Base-by-base conservation (phyloP, 2,329 filamentous ascomycete genomes). In the Fusarium hainanense region DNA sequence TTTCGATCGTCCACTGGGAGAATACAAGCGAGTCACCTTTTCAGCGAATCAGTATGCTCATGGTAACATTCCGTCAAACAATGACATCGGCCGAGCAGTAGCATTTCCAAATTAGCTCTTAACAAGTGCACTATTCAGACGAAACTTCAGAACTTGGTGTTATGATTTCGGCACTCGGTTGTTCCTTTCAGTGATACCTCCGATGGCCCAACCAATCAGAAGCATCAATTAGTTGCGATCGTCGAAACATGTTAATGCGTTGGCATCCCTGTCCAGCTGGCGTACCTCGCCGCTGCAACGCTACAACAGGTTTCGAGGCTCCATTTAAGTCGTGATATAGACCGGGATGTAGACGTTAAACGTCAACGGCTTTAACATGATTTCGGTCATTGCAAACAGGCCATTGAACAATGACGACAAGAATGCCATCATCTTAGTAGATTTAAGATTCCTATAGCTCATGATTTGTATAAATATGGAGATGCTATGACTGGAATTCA, bases 221-320 rank as follows among this genome's bases (percentile, higher is more conserved):
- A 23, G 4, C 0, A 4, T 14, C 58, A 62, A 47, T 51, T 50
- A 11, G 23, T 18, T 43, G 42, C 25, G 63, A 70, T 70, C 51
- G 41, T 41, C 61, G 13, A 21, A 41, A 52, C 55, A 23, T 28
- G 20, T 65, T 56, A 67, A 70, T 68, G 68, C 67, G 28, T 34
- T 43, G 49, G 25, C 44, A 70, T 49, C 63, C 67, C 58, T 70
- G 68, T 54, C 37, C 23, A 68, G 68, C 67, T 70, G 67, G 54
- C 56, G 54, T 62, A 54, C 37, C 63, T 68, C 44, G 30, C 50
- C 63, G 51, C 14, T 70, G 68, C 49, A 60, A 70, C 68, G 67
- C 63, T 68, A 55, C 63, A 70, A 42, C 68, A 55, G 68, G 68
- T 68, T 70, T 70, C 28, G 23, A 51, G 49, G 49, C 49, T 51